Percentiles rank a stretch among this genome's conserved stretches.
phyloP scores from a whole-genome alignment of 306 rosid species.

The Rosa chinensis region DNA sequence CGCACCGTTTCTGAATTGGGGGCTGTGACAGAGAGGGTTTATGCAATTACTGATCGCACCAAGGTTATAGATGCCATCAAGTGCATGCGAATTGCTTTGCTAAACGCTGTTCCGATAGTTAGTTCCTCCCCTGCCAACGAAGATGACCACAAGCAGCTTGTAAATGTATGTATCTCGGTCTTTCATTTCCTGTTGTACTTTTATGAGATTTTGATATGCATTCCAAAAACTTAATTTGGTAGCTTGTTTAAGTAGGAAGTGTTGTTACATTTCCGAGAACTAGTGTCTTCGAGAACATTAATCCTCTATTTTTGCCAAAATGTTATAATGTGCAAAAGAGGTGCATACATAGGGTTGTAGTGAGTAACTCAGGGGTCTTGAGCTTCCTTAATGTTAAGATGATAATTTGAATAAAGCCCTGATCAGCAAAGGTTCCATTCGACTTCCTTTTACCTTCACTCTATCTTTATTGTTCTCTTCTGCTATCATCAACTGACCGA shows the following conservation, averaged over 20 bases:
- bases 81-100: conserved; percentile 58
- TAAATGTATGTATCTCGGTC: conserved; percentile 40
- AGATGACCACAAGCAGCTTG: conserved; percentile 59
- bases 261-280: not conserved
- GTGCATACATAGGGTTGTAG: not conserved
- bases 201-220: not conserved
- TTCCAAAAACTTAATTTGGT: not conserved
- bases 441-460: too few species aligned
- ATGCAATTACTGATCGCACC: conserved; percentile 67
- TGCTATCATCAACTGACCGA: too few species aligned
- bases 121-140: conserved; percentile 32
- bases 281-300: not conserved
- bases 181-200: not conserved
- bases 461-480: too few species aligned
- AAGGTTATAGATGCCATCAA: conserved; percentile 63
- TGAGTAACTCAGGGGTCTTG: too few species aligned
- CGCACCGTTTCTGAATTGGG: conserved; percentile 46
- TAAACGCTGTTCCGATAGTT: conserved; percentile 81
- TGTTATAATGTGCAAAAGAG: not conserved
- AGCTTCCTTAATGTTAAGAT: too few species aligned
- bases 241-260: not conserved
- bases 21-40: conserved; percentile 53
- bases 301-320: too few species aligned
- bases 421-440: too few species aligned
- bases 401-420: too few species aligned